A percentile compares a stretch with the other conserved stretches of the same genome.
Evolutionary conservation across 441 rosid genomes (phyloP).

Genomic region (Adansonia madagascariensis): DNA sequence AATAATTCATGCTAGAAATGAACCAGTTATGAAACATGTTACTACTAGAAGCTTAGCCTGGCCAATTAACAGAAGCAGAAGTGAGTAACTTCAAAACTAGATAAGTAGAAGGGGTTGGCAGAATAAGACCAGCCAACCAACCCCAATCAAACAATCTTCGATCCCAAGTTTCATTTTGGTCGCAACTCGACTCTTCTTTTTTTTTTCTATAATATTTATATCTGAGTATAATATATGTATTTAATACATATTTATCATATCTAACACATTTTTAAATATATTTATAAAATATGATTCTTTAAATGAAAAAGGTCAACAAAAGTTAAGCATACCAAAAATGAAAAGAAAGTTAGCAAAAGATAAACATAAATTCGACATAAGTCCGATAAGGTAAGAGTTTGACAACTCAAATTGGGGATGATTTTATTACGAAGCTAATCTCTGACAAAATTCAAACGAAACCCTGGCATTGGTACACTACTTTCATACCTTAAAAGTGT

Average conservation of each 20-base stretch:
- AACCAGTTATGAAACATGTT: not conserved
- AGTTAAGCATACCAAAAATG: too few relatives aligned
- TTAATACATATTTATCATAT: too few relatives aligned
- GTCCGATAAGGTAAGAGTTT: not conserved
- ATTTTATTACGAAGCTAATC: not conserved
- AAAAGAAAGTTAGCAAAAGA: too few relatives aligned
- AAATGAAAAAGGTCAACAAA: too few relatives aligned
- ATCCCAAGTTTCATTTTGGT: not conserved
- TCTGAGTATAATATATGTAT: too few relatives aligned
- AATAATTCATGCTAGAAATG: not conserved
- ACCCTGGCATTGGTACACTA: not conserved
- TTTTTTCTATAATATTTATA: too few relatives aligned
- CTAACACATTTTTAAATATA: too few relatives aligned
- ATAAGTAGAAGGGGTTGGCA: too few relatives aligned
- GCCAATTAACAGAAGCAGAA: not conserved
- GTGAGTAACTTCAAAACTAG: not conserved
- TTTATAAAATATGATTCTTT: too few relatives aligned
- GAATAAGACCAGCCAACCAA: slow-evolving; percentile 2
- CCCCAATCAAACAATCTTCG: not conserved
- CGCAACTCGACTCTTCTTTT: too few relatives aligned
- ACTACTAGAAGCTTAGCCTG: not conserved
- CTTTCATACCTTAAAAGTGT: not conserved
- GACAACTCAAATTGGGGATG: not conserved
- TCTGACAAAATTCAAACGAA: not conserved
- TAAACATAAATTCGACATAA: too few relatives aligned